Conservation (phyloP, 306 rosid species). For the Corylus avellana region DNA sequence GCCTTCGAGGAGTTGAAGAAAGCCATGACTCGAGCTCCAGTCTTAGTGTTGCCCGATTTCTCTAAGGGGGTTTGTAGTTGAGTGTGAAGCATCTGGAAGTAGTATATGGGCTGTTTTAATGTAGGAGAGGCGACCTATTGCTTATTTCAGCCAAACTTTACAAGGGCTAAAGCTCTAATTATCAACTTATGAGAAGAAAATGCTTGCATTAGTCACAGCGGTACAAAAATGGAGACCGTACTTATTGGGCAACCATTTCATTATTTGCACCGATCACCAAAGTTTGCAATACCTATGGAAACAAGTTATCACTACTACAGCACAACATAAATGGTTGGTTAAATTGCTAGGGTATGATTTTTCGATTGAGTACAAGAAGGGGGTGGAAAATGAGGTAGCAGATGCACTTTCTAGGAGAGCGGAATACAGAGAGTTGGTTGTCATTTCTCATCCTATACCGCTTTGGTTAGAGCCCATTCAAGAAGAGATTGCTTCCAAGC, state of each 20-base stretch:
- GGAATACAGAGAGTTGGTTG: too few species aligned
- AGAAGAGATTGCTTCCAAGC: too few species aligned
- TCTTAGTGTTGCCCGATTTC: background rate
- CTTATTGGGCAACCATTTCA: background rate
- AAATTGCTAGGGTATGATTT: background rate
- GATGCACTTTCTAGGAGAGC: too few species aligned
- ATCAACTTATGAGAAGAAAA: background rate
- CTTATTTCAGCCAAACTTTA: background rate
- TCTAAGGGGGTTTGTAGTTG: background rate
- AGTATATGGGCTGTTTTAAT: background rate
- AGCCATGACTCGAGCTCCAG: background rate
- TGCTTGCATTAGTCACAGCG: background rate
- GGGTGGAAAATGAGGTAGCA: too few species aligned
- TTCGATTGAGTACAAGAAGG: background rate
- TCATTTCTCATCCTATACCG: too few species aligned
- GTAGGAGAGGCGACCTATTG: background rate
- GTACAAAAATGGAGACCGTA: background rate
- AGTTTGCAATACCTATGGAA: background rate
- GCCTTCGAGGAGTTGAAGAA: background rate
- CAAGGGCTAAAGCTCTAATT: background rate
- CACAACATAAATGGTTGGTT: background rate
- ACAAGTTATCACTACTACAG: background rate
- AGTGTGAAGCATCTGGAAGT: background rate
- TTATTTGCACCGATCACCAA: background rate
- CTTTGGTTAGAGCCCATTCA: too few species aligned